Conservation (phyloP, 78 protist genomes). For the Pigoraptor vietnamica region DNA sequence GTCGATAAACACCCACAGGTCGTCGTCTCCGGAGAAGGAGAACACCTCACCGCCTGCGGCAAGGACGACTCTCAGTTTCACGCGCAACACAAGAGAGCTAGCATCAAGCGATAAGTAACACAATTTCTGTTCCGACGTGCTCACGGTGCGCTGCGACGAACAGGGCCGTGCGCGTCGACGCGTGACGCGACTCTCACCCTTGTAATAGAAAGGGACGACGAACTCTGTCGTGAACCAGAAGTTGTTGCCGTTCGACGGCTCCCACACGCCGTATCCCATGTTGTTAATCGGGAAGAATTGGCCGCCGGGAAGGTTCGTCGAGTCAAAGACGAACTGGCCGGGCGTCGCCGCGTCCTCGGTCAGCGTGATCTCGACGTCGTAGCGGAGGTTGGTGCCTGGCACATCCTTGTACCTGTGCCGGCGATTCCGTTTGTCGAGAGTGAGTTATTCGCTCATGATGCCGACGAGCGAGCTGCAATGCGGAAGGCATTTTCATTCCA, state of each 20-base stretch:
- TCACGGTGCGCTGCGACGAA: neutral
- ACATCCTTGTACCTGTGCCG: neutral
- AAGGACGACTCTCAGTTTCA: neutral
- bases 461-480: neutral
- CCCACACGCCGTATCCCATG: neutral
- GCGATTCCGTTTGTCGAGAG: neutral
- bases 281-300: neutral
- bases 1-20: neutral
- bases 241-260: neutral
- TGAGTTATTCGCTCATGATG: neutral
- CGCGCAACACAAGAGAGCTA: neutral
- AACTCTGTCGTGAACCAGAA: neutral
- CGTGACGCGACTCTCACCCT: neutral
- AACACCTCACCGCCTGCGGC: neutral
- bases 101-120: neutral
- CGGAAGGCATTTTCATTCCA: neutral
- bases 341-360: neutral
- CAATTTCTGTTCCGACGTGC: neutral
- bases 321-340: neutral
- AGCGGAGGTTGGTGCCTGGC: neutral
- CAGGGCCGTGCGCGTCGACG: too few species aligned
- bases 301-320: neutral
- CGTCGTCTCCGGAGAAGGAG: neutral
- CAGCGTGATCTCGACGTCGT: neutral
- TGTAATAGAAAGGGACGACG: neutral